A percentile compares a stretch with the other conserved stretches of the same genome.
These are phyloP conservation scores for Alisma plantagoaquatica DNA, from an alignment of 106 monocot genomes.

Conservation along the genomic window DNA sequence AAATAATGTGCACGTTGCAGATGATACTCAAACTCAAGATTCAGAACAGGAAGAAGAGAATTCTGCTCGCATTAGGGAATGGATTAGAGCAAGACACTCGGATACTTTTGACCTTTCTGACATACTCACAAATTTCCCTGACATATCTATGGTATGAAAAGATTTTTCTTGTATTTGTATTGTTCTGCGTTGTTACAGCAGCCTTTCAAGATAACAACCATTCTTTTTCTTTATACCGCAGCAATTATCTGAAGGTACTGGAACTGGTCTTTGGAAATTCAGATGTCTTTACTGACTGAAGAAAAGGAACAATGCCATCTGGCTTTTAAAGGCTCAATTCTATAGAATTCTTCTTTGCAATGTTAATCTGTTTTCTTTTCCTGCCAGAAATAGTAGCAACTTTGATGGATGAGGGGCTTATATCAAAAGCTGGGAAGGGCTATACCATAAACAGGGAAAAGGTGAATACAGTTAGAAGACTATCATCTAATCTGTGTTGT, in stretches of 20 bases:
- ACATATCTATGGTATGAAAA: conserved; percentile 62
- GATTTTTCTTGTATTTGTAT: neutral
- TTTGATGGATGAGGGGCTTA: conserved; percentile 58
- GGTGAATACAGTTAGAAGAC: conserved; percentile 1
- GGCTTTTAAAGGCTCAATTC: too few species aligned
- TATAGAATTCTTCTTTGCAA: neutral
- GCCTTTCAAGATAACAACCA: neutral
- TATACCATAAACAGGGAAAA: conserved; percentile 62
- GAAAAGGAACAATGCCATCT: conserved; percentile 8
- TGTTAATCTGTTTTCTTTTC: neutral
- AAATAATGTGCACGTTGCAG: neutral
- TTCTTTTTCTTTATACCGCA: conserved; percentile 36
- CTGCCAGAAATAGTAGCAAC: conserved; percentile 65
- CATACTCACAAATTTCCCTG: conserved; percentile 70
- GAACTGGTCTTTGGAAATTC: neutral
- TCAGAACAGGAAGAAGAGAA: conserved; percentile 58
- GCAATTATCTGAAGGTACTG: conserved; percentile 82
- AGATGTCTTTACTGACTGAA: neutral
- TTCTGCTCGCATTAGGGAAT: conserved; percentile 52
- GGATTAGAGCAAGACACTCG: conserved; percentile 57
- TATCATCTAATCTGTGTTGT: neutral
- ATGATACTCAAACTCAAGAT: conserved; percentile 88
- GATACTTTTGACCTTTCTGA: conserved; percentile 51
- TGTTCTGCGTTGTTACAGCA: neutral
- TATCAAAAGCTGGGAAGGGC: conserved; percentile 59